Evolutionary conservation across 169 alveolate genomes (phyloP).

Genomic region (Eimeria mitis): DNA sequence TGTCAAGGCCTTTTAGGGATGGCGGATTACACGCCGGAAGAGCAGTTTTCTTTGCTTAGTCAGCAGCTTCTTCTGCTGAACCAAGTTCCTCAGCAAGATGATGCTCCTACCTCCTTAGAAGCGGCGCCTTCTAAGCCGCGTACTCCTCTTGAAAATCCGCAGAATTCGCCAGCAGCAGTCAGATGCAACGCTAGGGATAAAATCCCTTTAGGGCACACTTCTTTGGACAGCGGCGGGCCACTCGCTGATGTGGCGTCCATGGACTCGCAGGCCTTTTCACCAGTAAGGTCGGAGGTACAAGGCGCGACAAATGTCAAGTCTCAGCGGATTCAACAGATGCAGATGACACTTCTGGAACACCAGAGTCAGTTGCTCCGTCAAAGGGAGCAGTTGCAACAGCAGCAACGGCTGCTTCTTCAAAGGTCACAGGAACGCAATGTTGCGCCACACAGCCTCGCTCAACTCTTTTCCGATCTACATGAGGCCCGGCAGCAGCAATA

Average conservation of each 20-base stretch:
- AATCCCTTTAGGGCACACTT: not conserved
- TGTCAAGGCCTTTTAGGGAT: not conserved
- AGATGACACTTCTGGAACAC: slow-evolving; percentile 29
- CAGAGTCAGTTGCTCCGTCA: slow-evolving; percentile 67
- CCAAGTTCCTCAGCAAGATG: slow-evolving; percentile 28
- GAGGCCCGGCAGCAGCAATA: slow-evolving; percentile 57
- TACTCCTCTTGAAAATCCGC: not conserved
- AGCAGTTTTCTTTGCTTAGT: slow-evolving; percentile 44
- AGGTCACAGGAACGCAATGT: slow-evolving; percentile 61
- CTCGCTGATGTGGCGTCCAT: not conserved
- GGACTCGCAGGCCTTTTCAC: not conserved
- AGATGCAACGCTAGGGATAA: not conserved
- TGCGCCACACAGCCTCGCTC: slow-evolving; percentile 45
- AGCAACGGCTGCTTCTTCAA: slow-evolving; percentile 46
- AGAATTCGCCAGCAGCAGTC: not conserved
- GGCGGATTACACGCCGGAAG: slow-evolving; percentile 67
- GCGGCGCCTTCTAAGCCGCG: not conserved
- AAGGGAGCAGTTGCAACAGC: slow-evolving; percentile 39
- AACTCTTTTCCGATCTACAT: slow-evolving; percentile 35
- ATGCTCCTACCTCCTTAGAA: not conserved
- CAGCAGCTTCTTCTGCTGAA: slow-evolving; percentile 68
- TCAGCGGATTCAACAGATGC: slow-evolving; percentile 49
- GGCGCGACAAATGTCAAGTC: slow-evolving; percentile 15
- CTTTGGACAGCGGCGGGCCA: not conserved
- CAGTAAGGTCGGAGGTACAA: slow-evolving; percentile 1